These are phyloP conservation scores for Nitzschia putrida DNA, from an alignment of 108 stramenopile species.

Conservation along the genomic window DNA sequence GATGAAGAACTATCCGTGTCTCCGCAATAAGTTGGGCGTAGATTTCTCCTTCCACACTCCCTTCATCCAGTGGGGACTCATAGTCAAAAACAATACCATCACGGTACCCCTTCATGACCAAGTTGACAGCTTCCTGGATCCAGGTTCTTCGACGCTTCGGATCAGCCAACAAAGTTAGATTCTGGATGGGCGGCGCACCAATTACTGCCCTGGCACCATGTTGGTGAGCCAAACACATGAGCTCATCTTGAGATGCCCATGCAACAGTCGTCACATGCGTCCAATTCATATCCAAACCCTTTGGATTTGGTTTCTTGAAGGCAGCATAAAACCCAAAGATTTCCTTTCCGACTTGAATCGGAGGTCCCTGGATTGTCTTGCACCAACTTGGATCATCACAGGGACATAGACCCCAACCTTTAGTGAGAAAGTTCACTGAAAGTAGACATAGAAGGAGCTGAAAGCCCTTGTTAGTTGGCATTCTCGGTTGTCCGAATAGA, in stretches of 20 bases:
- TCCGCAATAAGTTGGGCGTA: conserved; percentile 38
- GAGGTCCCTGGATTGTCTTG: conserved; percentile 22
- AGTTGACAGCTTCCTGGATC: conserved; percentile 27
- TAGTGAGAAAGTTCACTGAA: not conserved
- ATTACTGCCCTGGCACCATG: conserved; percentile 33
- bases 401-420: conserved; percentile 18
- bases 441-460: no score
- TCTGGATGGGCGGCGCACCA: conserved; percentile 12
- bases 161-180: conserved; percentile 12
- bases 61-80: conserved; percentile 23
- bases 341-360: conserved; percentile 25
- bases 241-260: conserved; percentile 35
- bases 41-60: conserved; percentile 11
- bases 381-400: conserved; percentile 40
- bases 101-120: conserved; percentile 16
- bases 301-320: conserved; percentile 1
- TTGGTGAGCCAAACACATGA: conserved; percentile 47
- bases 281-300: conserved; percentile 35
- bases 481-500: no score
- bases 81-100: conserved; percentile 56
- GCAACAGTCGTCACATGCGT: conserved; percentile 47
- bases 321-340: conserved; percentile 41
- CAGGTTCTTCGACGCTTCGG: conserved; percentile 12
- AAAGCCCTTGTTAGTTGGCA: no score
- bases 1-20: conserved; percentile 40